Percentiles rank a stretch among this genome's conserved stretches.
Evolutionary conservation across 345 rosid genomes (phyloP).

Genomic region (Trapa bicornis): DNA sequence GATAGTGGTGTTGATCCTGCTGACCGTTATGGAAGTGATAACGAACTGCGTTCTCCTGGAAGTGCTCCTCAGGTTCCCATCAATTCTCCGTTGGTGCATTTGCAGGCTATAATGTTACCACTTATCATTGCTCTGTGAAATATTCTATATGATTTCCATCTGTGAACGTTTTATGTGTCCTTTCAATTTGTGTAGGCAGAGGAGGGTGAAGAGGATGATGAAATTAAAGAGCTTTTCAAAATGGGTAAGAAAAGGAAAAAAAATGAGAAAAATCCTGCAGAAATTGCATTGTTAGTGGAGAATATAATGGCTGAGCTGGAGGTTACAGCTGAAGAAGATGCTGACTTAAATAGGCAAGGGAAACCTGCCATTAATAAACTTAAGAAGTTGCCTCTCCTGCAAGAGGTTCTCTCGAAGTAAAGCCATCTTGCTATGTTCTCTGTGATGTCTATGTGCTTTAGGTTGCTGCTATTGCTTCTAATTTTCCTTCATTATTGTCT

Average conservation of each 20-base stretch:
- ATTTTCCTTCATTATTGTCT: not conserved
- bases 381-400: constrained; percentile 78
- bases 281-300: constrained; percentile 76
- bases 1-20: constrained; percentile 83
- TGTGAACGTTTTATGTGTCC: not conserved
- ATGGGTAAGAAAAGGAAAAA: constrained; percentile 85
- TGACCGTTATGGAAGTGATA: constrained; percentile 56
- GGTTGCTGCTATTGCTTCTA: not conserved
- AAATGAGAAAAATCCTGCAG: constrained; percentile 81
- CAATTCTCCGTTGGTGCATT: not conserved
- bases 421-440: constrained; percentile 9
- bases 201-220: constrained; percentile 84
- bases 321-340: constrained; percentile 88
- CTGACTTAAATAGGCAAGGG: constrained; percentile 66
- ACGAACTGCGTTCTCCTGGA: constrained; percentile 46
- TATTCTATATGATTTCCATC: not conserved
- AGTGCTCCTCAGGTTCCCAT: constrained; percentile 67
- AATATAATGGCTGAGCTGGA: constrained; percentile 96
- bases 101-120: not conserved
- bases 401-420: constrained; percentile 89
- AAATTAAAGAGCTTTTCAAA: constrained; percentile 70
- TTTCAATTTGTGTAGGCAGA: constrained; percentile 43
- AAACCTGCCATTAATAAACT: constrained; percentile 94
- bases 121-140: not conserved
- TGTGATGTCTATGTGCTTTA: not conserved